These are phyloP conservation scores for Chalciporus piperatoides DNA, from an alignment of 1,284 basidiomycete species.

Conservation along the genomic window DNA sequence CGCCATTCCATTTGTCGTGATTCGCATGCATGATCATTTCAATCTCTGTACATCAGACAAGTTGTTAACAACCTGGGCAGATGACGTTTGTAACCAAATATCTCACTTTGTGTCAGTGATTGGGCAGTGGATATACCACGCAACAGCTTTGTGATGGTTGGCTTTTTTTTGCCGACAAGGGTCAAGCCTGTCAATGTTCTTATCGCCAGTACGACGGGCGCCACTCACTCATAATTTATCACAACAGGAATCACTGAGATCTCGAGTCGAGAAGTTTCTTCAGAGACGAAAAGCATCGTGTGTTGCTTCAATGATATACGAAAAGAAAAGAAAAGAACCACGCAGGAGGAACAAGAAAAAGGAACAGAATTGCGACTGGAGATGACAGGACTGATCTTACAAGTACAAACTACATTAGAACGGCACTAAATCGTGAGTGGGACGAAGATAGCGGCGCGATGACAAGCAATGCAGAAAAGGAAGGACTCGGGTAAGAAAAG, in stretches of 20 bases:
- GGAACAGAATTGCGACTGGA: slow-evolving; percentile 1
- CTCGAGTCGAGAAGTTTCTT: no score
- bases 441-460: not conserved
- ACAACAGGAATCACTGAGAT: no score
- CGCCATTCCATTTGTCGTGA: slow-evolving; percentile 3
- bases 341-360: not conserved
- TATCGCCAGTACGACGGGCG: no score
- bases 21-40: slow-evolving; percentile 13
- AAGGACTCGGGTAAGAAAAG: slow-evolving; percentile 1
- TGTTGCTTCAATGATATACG: slow-evolving; percentile 16
- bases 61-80: slow-evolving; percentile 4
- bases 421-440: slow-evolving; percentile 3
- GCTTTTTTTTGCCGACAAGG: no score
- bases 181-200: no score
- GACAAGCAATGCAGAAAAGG: slow-evolving; percentile 3
- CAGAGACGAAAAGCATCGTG: not conserved
- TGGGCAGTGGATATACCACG: not conserved
- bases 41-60: slow-evolving; percentile 8
- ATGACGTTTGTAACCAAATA: slow-evolving; percentile 11
- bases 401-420: slow-evolving; percentile 13
- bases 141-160: no score
- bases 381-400: slow-evolving; percentile 14
- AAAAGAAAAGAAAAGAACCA: not conserved
- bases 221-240: no score
- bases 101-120: not conserved